Conservation (phyloP, 345 rosid species). For the Ceriops zippeliana region DNA sequence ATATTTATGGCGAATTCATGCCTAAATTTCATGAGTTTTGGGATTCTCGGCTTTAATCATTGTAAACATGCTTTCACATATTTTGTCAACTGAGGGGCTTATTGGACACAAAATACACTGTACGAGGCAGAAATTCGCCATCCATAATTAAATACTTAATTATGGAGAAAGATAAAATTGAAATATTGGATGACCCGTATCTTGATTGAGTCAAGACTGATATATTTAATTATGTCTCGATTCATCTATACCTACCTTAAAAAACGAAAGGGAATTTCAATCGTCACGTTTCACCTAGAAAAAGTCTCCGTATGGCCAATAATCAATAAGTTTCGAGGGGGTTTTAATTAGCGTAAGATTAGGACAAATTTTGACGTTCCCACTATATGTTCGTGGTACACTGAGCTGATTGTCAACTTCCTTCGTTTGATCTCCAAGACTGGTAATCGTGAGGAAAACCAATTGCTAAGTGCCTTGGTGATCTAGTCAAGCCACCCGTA, state of each 20-base stretch:
- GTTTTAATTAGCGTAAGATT: background rate
- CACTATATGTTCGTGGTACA: constrained; percentile 3
- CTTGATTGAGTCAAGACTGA: background rate
- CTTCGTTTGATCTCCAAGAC: background rate
- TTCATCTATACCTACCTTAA: background rate
- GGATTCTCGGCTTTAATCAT: too few relatives aligned
- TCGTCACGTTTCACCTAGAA: background rate
- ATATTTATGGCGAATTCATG: too few relatives aligned
- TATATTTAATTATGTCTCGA: background rate
- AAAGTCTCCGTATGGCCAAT: background rate
- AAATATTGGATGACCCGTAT: too few relatives aligned
- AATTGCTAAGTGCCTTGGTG: constrained; percentile 6
- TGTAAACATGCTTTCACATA: too few relatives aligned
- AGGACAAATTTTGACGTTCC: constrained; percentile 11
- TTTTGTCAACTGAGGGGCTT: too few relatives aligned
- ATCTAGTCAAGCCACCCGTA: constrained; percentile 12
- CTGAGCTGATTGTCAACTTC: constrained; percentile 19
- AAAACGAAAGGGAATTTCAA: background rate
- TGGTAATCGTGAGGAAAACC: background rate
- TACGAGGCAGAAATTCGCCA: too few relatives aligned
- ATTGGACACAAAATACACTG: too few relatives aligned
- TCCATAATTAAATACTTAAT: too few relatives aligned
- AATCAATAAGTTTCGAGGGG: background rate
- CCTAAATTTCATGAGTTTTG: too few relatives aligned
- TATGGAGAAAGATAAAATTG: too few relatives aligned